Percentiles rank a stretch among this genome's conserved stretches.
Conservation (phyloP, 371 early-diverging fungal species). For the Mucor ambiguus region DNA sequence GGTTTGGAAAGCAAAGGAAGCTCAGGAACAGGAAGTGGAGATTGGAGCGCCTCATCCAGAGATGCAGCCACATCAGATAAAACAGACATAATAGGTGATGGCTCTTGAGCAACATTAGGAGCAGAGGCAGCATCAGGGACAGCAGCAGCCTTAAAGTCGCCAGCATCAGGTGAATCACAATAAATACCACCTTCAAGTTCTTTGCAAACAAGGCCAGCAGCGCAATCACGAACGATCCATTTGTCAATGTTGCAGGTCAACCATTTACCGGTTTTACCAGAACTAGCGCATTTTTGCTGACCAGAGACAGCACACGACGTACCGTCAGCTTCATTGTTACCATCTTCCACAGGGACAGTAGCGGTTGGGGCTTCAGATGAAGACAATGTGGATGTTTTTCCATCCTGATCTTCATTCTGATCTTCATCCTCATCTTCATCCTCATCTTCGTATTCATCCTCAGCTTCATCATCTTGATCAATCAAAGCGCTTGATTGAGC, state of each 20-base stretch:
- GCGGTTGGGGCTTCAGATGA: not conserved
- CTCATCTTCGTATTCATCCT: not conserved
- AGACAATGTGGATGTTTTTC: not conserved
- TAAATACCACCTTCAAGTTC: constrained; percentile 15
- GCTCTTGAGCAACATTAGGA: not conserved
- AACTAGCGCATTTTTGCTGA: constrained; percentile 27
- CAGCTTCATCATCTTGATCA: constrained; percentile 3
- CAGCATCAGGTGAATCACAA: not conserved
- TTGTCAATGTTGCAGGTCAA: constrained; percentile 31
- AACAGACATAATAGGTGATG: not conserved
- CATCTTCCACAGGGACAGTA: not conserved
- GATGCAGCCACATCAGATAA: not conserved
- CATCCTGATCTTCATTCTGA: not conserved
- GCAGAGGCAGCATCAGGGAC: not conserved
- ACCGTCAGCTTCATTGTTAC: not conserved
- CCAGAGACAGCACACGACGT: constrained; percentile 19
- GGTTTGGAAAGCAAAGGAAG: not conserved
- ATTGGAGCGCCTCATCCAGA: not conserved
- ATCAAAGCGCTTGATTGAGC: not conserved
- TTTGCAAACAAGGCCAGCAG: constrained; percentile 29
- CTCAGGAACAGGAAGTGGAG: not conserved
- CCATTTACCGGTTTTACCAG: constrained; percentile 31
- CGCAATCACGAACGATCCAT: constrained; percentile 39
- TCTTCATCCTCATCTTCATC: not conserved
- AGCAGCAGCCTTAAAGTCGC: not conserved